Percentiles rank a stretch among this genome's conserved stretches.
Conservation (phyloP, 2,329 filamentous ascomycete species). For the Thielaviopsis cerberus region DNA sequence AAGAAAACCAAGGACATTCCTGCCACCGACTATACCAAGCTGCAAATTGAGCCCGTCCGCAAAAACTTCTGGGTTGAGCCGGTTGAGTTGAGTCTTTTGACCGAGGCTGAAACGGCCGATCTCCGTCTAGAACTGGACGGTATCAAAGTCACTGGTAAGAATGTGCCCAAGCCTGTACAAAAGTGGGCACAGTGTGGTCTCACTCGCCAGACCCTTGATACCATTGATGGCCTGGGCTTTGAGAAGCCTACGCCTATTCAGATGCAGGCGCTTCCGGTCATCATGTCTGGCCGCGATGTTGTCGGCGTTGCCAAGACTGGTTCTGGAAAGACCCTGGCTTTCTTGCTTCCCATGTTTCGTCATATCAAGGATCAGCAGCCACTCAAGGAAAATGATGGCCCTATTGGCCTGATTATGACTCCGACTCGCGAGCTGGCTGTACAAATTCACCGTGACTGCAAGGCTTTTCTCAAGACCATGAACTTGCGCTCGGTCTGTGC, state of each 20-base stretch:
- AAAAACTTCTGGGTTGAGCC: constrained; percentile 94
- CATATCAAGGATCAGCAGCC: constrained; percentile 88
- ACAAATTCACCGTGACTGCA: constrained; percentile 88
- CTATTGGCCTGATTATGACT: constrained; percentile 75
- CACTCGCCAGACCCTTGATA: constrained; percentile 68
- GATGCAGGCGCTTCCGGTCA: constrained; percentile 78
- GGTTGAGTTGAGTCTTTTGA: constrained; percentile 63
- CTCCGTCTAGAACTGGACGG: constrained; percentile 78
- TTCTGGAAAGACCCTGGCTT: constrained; percentile 92
- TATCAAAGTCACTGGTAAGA: constrained; percentile 77
- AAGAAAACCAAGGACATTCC: constrained; percentile 91
- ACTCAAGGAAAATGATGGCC: constrained; percentile 67
- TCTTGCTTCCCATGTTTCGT: constrained; percentile 88
- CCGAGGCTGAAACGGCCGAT: constrained; percentile 63
- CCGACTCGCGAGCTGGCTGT: constrained; percentile 85
- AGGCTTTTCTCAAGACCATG: constrained; percentile 77
- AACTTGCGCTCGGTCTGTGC: constrained; percentile 75
- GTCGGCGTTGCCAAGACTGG: constrained; percentile 95
- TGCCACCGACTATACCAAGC: constrained; percentile 65
- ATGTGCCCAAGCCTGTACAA: constrained; percentile 81
- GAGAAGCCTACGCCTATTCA: constrained; percentile 86
- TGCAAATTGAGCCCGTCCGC: constrained; percentile 68
- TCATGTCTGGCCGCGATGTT: constrained; percentile 91
- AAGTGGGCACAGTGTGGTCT: constrained; percentile 95
- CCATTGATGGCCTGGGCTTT: constrained; percentile 65